Conservation (phyloP, 106 monocot species). For the Xerophyta viscosa region DNA sequence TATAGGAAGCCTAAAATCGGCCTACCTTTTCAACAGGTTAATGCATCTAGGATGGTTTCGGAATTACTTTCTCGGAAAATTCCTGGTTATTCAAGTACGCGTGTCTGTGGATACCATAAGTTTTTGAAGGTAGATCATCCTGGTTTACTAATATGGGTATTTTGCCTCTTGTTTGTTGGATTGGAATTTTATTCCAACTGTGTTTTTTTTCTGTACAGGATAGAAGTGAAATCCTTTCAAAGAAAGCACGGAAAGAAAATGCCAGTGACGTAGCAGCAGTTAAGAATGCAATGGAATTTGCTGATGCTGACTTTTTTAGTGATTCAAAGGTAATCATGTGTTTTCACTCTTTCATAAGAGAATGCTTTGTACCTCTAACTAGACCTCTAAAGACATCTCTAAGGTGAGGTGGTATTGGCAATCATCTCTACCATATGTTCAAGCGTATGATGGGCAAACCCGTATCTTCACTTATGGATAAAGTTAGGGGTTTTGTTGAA, state of each 20-base stretch:
- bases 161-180: background rate
- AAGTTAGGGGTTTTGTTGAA: too few relatives aligned
- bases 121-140: slow-evolving; percentile 35
- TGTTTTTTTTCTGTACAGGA: slow-evolving; percentile 32
- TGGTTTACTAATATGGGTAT: background rate
- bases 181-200: background rate
- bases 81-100: slow-evolving; percentile 20
- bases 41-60: too few relatives aligned
- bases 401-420: too few relatives aligned
- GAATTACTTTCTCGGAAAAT: slow-evolving; percentile 19
- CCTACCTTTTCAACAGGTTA: too few relatives aligned
- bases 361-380: too few relatives aligned
- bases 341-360: too few relatives aligned
- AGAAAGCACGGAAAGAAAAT: slow-evolving; percentile 14
- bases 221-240: slow-evolving; percentile 10
- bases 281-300: slow-evolving; percentile 41
- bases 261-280: slow-evolving; percentile 20
- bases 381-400: too few relatives aligned
- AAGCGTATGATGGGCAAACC: too few relatives aligned
- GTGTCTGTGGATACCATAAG: slow-evolving; percentile 50
- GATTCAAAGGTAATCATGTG: slow-evolving; percentile 41
- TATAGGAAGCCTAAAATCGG: too few relatives aligned
- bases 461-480: too few relatives aligned
- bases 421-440: too few relatives aligned
- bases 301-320: slow-evolving; percentile 76